A percentile compares a stretch with the other conserved stretches of the same genome.
phyloP scores from a whole-genome alignment of 2,329 filamentous ascomycete species.

The Epichloe amarillans region DNA sequence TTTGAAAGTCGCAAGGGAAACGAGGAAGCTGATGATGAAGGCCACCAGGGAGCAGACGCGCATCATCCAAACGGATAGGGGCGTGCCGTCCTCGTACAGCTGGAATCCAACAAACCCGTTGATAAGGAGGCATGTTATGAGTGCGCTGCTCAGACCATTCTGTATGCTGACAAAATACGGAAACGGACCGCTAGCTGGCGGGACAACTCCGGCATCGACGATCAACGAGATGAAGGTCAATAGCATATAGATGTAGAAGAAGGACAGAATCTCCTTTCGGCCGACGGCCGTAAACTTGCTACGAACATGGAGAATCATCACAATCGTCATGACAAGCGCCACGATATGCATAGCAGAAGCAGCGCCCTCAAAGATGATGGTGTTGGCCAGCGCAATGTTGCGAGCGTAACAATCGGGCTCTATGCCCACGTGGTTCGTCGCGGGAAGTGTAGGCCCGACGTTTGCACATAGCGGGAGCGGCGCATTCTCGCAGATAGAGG shows the following conservation, averaged over 20 bases:
- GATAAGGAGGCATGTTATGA: conserved; percentile 81
- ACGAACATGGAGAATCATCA: conserved; percentile 94
- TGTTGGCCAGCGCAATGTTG: conserved; percentile 93
- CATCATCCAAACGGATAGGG: conserved; percentile 84
- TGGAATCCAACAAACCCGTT: conserved; percentile 98
- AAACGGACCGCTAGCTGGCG: conserved; percentile 66
- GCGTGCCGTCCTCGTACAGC: conserved; percentile 92
- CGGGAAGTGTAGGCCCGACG: conserved; percentile 60
- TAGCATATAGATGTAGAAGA: conserved; percentile 95
- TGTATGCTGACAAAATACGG: conserved; percentile 88
- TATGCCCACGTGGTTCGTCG: conserved; percentile 60
- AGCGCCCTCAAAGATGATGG: conserved; percentile 92
- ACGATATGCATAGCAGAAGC: conserved; percentile 86
- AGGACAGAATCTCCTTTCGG: conserved; percentile 61
- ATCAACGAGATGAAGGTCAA: conserved; percentile 80
- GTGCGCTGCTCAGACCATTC: conserved; percentile 69
- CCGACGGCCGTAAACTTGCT: conserved; percentile 97
- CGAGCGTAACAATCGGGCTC: conserved; percentile 86
- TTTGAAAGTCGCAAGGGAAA: conserved; percentile 87
- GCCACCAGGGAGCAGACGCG: conserved; percentile 64
- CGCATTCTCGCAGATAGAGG: conserved; percentile 69
- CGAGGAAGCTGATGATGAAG: conserved; percentile 75
- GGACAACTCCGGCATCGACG: conserved; percentile 84
- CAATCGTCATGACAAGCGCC: conserved; percentile 80
- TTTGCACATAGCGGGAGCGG: conserved; percentile 78